Evolutionary conservation across 2,329 filamentous ascomycete genomes (phyloP).

Genomic region (Colletotrichum tropicale): DNA sequence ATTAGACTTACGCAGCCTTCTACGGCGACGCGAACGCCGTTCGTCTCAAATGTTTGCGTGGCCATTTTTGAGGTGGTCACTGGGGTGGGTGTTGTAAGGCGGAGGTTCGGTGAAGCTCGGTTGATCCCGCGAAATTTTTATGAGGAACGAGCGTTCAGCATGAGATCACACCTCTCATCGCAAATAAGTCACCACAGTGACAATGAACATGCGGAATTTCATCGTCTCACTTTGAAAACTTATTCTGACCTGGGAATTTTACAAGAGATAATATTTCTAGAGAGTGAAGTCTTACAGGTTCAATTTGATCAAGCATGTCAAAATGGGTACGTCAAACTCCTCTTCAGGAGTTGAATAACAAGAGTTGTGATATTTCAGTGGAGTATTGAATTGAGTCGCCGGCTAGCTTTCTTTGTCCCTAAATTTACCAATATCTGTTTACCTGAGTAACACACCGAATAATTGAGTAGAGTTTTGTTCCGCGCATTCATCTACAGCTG

Average conservation of each 20-base stretch:
- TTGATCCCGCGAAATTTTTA: constrained; percentile 10
- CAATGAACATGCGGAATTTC: background rate
- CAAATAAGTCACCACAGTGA: background rate
- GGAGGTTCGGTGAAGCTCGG: background rate
- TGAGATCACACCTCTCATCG: background rate
- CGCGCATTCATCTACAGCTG: background rate
- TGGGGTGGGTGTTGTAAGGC: constrained; percentile 8
- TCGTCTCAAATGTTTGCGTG: constrained; percentile 33
- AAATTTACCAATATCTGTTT: background rate
- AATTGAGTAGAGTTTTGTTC: background rate
- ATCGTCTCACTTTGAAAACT: background rate
- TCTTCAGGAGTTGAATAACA: background rate
- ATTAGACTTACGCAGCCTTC: constrained; percentile 77
- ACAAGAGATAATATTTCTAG: background rate
- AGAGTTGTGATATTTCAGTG: background rate
- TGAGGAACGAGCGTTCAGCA: background rate
- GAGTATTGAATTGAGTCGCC: background rate
- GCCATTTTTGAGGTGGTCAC: constrained; percentile 29
- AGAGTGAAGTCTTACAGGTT: accelerated
- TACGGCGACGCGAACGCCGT: constrained; percentile 76
- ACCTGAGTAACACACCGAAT: background rate
- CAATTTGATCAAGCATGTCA: background rate
- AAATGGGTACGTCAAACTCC: accelerated
- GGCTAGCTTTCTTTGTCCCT: background rate
- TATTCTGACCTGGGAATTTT: accelerated